phyloP scores from a whole-genome alignment of 2,329 filamentous ascomycete species.

The Hypoxylon sp. region DNA sequence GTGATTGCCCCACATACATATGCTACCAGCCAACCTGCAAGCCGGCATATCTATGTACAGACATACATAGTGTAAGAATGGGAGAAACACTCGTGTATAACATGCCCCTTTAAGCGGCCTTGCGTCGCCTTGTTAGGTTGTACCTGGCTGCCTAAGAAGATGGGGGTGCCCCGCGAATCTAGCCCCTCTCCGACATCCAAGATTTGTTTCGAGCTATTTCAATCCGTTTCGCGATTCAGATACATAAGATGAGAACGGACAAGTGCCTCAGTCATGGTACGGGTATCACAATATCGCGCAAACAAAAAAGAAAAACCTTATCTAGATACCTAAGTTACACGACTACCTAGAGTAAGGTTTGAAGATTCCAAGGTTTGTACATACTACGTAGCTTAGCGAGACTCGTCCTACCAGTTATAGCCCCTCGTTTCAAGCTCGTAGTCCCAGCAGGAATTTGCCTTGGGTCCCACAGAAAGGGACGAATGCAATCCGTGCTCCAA shows the following conservation, averaged over 20 bases:
- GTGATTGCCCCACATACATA: slow-evolving; percentile 30
- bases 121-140: slow-evolving; percentile 3
- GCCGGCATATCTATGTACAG: slow-evolving; percentile 22
- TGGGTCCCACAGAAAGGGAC: slow-evolving; percentile 14
- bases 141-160: slow-evolving; percentile 3
- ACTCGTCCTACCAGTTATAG: neutral
- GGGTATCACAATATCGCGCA: slow-evolving; percentile 20
- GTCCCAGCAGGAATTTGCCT: neutral
- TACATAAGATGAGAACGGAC: slow-evolving; percentile 2
- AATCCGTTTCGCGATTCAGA: slow-evolving; percentile 14
- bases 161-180: slow-evolving; percentile 27
- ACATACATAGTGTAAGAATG: slow-evolving; percentile 13
- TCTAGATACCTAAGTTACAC: slow-evolving; percentile 2
- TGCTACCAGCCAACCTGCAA: slow-evolving; percentile 6
- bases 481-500: slow-evolving; percentile 18
- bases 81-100: neutral
- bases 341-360: neutral
- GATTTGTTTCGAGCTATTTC: slow-evolving; percentile 25
- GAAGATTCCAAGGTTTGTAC: neutral
- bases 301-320: slow-evolving; percentile 17
- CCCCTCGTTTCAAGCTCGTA: neutral
- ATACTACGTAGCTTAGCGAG: neutral
- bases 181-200: slow-evolving; percentile 5
- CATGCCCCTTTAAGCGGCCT: slow-evolving; percentile 1
- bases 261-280: neutral